Conservation (phyloP, 2,329 filamentous ascomycete species). For the Sporothrix schenckii region DNA sequence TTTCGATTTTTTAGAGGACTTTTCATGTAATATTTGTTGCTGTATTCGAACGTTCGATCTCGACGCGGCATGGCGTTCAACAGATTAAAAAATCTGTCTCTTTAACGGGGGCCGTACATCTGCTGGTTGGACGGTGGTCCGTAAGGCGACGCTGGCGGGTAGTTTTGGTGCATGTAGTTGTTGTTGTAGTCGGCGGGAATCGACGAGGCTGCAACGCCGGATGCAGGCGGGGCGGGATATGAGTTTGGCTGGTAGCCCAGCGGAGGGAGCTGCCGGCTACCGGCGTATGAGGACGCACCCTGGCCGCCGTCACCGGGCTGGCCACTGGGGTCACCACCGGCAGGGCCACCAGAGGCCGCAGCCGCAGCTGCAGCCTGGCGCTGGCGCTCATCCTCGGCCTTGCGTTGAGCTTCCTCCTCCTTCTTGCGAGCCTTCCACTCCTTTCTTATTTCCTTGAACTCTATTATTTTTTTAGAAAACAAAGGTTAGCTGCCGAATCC, state of each 20-base stretch:
- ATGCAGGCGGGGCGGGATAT: conserved; percentile 66
- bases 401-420: conserved; percentile 89
- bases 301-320: conserved; percentile 57
- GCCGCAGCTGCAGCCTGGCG: conserved; percentile 55
- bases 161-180: conserved; percentile 60
- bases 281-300: conserved; percentile 58
- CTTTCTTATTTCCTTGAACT: conserved; percentile 90
- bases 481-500: conserved; percentile 1
- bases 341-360: conserved; percentile 55
- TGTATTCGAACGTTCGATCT: neutral
- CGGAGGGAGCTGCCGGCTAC: conserved; percentile 70
- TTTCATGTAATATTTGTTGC: neutral
- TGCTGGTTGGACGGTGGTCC: conserved; percentile 58
- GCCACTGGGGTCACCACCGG: conserved; percentile 55
- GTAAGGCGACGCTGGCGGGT: conserved; percentile 63
- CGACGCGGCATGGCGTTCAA: neutral
- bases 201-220: conserved; percentile 58
- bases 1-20: neutral
- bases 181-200: conserved; percentile 58
- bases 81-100: too few relatives aligned
- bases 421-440: conserved; percentile 99
- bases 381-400: conserved; percentile 86
- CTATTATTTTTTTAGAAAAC: conserved; percentile 53
- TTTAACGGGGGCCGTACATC: conserved; percentile 59
- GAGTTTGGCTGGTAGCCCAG: conserved; percentile 71